phyloP scores from a whole-genome alignment of 2,329 filamentous ascomycete species.

The Ilyonectria robusta region DNA sequence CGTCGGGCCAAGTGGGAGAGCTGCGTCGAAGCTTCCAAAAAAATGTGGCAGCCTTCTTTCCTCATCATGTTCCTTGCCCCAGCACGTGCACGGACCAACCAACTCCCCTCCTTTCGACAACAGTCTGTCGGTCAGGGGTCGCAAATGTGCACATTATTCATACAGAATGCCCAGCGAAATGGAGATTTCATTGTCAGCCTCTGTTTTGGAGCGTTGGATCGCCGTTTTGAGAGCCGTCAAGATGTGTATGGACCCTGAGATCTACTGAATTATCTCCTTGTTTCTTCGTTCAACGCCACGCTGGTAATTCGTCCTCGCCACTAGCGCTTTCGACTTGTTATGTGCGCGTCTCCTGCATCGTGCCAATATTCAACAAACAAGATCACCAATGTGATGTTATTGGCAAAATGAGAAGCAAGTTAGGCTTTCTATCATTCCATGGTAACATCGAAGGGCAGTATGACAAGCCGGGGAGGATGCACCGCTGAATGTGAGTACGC shows the following conservation, averaged over 20 bases:
- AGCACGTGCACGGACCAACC: slow-evolving; percentile 49
- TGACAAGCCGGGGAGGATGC: too few relatives aligned
- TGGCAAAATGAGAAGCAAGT: not conserved
- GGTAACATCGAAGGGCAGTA: too few relatives aligned
- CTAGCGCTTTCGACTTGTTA: not conserved
- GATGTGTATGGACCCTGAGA: not conserved
- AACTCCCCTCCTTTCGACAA: slow-evolving; percentile 29
- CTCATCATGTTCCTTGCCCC: slow-evolving; percentile 46
- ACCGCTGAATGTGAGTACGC: too few relatives aligned
- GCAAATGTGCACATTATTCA: not conserved
- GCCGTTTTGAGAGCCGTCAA: not conserved
- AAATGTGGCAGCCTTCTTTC: slow-evolving; percentile 63
- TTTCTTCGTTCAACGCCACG: not conserved
- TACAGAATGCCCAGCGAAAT: not conserved
- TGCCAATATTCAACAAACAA: not conserved
- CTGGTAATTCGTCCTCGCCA: not conserved
- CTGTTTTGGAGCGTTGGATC: not conserved
- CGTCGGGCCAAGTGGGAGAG: slow-evolving; percentile 50
- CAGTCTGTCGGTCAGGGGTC: slow-evolving; percentile 21
- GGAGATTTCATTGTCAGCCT: not conserved
- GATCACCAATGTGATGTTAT: not conserved
- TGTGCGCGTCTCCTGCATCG: not conserved
- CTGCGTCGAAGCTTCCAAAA: slow-evolving; percentile 63
- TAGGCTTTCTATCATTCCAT: not conserved
- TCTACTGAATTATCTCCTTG: not conserved